phyloP scores from a whole-genome alignment of 148 eudicot genomes.

The Talinum fruticosum region DNA sequence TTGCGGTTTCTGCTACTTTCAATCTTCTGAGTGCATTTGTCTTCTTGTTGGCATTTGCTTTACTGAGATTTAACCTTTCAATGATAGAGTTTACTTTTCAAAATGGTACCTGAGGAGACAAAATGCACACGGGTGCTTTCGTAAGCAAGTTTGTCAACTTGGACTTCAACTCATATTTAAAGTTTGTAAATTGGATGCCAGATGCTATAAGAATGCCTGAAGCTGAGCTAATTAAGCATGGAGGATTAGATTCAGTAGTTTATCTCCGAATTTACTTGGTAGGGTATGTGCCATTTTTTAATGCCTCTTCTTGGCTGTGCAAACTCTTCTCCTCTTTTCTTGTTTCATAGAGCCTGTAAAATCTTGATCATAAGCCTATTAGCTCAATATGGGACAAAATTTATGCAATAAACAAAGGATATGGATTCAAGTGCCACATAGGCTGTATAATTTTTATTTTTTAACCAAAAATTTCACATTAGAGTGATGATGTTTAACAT shows the following conservation, averaged over 20 bases:
- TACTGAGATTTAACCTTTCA: conserved; percentile 86
- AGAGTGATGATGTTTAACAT: no score
- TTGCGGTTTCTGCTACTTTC: conserved; percentile 72
- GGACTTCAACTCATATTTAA: conserved; percentile 75
- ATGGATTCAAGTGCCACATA: no score
- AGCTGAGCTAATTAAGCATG: conserved; percentile 89
- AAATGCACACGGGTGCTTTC: conserved; percentile 53
- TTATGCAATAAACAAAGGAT: no score
- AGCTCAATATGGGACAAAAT: no score
- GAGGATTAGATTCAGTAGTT: conserved; percentile 92
- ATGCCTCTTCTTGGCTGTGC: background rate
- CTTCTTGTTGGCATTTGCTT: conserved; percentile 83
- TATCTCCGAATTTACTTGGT: conserved; percentile 87
- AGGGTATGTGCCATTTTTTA: conserved; percentile 50
- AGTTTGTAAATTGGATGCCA: conserved; percentile 91
- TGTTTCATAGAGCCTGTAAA: no score
- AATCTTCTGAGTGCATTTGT: conserved; percentile 67
- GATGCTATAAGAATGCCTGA: conserved; percentile 95
- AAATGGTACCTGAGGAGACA: conserved; percentile 97
- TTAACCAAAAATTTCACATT: no score
- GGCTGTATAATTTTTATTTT: no score
- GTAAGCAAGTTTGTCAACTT: conserved; percentile 73
- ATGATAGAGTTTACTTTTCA: conserved; percentile 94
- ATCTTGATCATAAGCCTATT: no score
- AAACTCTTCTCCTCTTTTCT: no score